Base-by-base conservation (phyloP, 1,139 yeast species). In the Nadsonia commutata region DNA sequence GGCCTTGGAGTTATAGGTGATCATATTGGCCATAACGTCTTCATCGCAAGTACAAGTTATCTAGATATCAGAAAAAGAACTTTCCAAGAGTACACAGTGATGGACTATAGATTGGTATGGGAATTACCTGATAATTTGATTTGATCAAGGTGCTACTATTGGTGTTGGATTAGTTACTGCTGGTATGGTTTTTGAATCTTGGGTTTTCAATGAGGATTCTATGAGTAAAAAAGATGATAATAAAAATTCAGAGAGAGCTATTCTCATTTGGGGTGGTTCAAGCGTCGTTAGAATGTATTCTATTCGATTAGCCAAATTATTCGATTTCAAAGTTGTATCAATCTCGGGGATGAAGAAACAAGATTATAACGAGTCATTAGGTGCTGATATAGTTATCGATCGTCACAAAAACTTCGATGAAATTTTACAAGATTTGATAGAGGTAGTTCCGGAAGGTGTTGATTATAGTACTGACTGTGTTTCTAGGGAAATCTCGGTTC, bases 151-250 rank as follows among this genome's bases (percentile, higher is more conserved):
- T 9, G 70, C 72, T 3, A 67, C 70, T 2, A 53, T 70, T 42
- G 74, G 74, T 8, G 74, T 70, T 18, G 72, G 72, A 0, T 51
- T 69, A 21, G 71, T 68, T 2, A 69, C 74, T 3, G 70, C 73
- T 2, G 68, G 69, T 3, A 54, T 65, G 33, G 63, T 67, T 2
- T 51, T 65, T 46, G 59, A 66, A 21, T 62, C 65, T 41, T 23
- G 21, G 37, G 20, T 9, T 31, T 8, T 18, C 38, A 5, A n/a
- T 11, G 31, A n/a, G 31, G 31, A 23, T n/a, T 23, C 13, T 11
- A 11, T 11, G 13, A 11, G 11, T 56, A 67, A 42, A 45, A 51
- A 33, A 49, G 16, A 45, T 41, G 22, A 38, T 43, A 20, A 43
- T 47, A 18, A 45, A 45, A 11, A 48, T 50, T 20, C 54, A 56